Evolutionary conservation across 768 basidiomycete species (phyloP), one percentile per base, ranked within the genome.

Genomic region (Termitomyces bulborhizus): DNA sequence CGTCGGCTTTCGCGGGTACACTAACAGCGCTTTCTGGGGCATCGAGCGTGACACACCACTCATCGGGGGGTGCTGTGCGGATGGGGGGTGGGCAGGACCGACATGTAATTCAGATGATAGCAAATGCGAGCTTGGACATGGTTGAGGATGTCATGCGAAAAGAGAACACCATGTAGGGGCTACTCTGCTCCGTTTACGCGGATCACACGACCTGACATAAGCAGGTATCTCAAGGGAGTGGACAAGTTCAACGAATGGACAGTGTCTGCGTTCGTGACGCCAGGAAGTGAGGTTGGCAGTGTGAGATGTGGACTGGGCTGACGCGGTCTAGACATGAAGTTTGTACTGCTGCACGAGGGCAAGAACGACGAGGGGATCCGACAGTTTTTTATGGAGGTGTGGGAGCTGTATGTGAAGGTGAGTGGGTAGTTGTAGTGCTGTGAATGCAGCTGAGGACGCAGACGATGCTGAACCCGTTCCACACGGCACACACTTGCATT

Each of bases 221-320:
- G 21, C 67, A 98, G 97, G 89, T 98, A 98, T 70, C 77, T 98
- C 54, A 96, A 95, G 67, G 83, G 86, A 16, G 85, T 98, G 56
- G 97, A 99, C 78, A 92, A 88, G 74, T 97, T 98, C 73, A 98
- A 98, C 66, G 97, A 98, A 68, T 99, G 97, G 97, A 95, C 85
- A 3, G 86, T 98, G 18, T 98, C 97, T 15, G 93, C 91, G 31
- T 98, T 98, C 72, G 77, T 98, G 18, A 98, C 97, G 0, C 86
- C 95, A 1, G 91, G 89, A 58, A 97, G 96, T 98, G 72, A 75
- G 93, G 62, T 46, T n/a, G 54, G 21, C 5, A 27, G 31, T 54
- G 53, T 21, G 48, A 12, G 31, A 21, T 40, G 34, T 29, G 39
- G 42, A 24, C 55, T 56, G 64, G 65, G 67, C 60, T 67, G 48